Conservation (phyloP, 2,329 filamentous ascomycete genomes). For the Phaeophleospora eucalypticola region DNA sequence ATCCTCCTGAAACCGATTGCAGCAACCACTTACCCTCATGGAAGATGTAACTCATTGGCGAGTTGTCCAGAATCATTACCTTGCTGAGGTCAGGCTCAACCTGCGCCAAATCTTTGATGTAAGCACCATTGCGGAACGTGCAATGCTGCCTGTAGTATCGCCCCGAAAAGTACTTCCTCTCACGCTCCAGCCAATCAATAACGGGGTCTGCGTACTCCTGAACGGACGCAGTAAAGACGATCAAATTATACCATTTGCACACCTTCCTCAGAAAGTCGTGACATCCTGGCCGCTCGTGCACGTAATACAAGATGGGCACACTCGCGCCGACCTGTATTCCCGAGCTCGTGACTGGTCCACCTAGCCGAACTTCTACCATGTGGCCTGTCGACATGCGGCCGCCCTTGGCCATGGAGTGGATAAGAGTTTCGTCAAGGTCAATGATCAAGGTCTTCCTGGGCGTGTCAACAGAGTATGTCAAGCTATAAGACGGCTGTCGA, state of each 20-base stretch:
- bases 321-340: constrained; percentile 63
- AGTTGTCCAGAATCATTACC: constrained; percentile 99
- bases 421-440: constrained; percentile 94
- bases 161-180: constrained; percentile 91
- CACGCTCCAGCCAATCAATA: constrained; percentile 96
- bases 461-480: constrained; percentile 52
- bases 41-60: constrained; percentile 96
- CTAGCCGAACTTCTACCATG: constrained; percentile 80
- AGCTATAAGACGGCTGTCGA: constrained; percentile 82
- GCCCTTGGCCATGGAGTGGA: constrained; percentile 96
- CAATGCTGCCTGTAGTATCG: constrained; percentile 97
- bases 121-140: constrained; percentile 89
- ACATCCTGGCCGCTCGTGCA: constrained; percentile 94
- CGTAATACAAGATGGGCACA: constrained; percentile 96
- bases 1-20: background rate
- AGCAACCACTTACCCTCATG: constrained; percentile 70
- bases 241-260: constrained; percentile 96
- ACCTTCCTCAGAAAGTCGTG: constrained; percentile 93
- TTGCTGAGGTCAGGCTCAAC: constrained; percentile 96
- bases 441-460: constrained; percentile 91
- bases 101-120: constrained; percentile 95
- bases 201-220: constrained; percentile 98
- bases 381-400: constrained; percentile 93
- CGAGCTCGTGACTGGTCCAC: constrained; percentile 19
- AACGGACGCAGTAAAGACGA: constrained; percentile 94